phyloP scores from a whole-genome alignment of 1,284 basidiomycete genomes.

The Cutaneotrichosporon dermatis region DNA sequence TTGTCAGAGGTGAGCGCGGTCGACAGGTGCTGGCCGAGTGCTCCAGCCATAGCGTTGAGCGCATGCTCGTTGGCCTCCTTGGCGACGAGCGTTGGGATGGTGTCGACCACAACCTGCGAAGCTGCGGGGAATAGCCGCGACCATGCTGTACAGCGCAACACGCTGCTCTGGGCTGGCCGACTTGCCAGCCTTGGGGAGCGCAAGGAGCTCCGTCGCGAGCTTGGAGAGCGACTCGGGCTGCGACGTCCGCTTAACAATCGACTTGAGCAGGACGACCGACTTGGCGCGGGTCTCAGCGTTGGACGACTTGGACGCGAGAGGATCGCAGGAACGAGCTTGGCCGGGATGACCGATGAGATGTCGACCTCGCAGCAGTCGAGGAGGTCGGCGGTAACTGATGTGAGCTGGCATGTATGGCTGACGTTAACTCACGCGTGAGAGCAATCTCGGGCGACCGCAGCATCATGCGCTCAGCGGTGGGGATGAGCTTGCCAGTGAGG shows the following conservation, averaged over 20 bases:
- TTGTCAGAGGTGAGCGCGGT: slow-evolving; percentile 54
- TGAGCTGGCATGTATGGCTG: not conserved
- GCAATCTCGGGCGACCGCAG: slow-evolving; percentile 45
- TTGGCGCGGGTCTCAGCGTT: slow-evolving; percentile 62
- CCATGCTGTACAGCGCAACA: slow-evolving; percentile 70
- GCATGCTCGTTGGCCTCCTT: slow-evolving; percentile 73
- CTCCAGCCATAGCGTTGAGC: slow-evolving; percentile 55
- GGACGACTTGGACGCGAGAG: slow-evolving; percentile 71
- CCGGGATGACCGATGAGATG: slow-evolving; percentile 57
- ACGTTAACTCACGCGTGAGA: slow-evolving; percentile 29
- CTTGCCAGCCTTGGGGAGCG: slow-evolving; percentile 73
- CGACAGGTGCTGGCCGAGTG: slow-evolving; percentile 60
- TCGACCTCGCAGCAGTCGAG: slow-evolving; percentile 47
- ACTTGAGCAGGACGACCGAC: slow-evolving; percentile 61
- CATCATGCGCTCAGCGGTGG: slow-evolving; percentile 44
- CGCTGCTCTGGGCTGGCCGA: slow-evolving; percentile 81
- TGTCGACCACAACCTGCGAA: slow-evolving; percentile 59
- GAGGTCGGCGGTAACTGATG: slow-evolving; percentile 37
- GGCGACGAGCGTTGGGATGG: slow-evolving; percentile 59
- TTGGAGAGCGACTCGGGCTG: slow-evolving; percentile 45
- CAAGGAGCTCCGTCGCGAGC: slow-evolving; percentile 62
- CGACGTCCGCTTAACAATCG: slow-evolving; percentile 51
- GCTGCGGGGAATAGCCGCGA: slow-evolving; percentile 57
- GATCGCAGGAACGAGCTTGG: slow-evolving; percentile 61
- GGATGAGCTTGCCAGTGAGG: slow-evolving; percentile 38